A percentile compares a stretch with the other conserved stretches of the same genome.
Evolutionary conservation across 2,329 filamentous ascomycete species (phyloP).

Genomic region (Trichoderma polysporum): DNA sequence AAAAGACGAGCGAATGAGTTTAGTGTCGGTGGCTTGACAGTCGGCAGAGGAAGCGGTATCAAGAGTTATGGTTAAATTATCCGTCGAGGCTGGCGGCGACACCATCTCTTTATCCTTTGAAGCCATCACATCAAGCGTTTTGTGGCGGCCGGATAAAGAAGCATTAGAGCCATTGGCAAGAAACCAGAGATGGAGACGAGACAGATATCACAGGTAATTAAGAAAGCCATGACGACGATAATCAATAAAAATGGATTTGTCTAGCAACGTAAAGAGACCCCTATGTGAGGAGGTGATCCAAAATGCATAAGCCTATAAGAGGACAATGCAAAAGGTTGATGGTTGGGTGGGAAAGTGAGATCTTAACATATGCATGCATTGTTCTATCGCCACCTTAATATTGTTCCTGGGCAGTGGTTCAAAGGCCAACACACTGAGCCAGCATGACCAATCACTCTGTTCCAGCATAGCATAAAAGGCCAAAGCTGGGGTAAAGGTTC

Average conservation of each 20-base stretch:
- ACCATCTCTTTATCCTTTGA: not conserved
- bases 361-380: not conserved
- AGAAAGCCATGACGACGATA: not conserved
- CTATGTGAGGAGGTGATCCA: not conserved
- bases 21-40: not conserved
- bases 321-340: conserved; percentile 5
- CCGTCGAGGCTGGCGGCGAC: not conserved
- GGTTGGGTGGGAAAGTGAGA: not conserved
- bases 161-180: not conserved
- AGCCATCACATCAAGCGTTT: conserved; percentile 1
- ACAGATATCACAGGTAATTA: not conserved
- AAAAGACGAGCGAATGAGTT: conserved; percentile 32
- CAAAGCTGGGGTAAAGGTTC: not conserved
- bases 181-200: not conserved
- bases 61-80: not conserved
- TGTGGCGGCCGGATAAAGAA: not conserved
- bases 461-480: not conserved
- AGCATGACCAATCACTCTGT: not conserved
- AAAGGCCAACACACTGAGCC: not conserved
- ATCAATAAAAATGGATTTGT: not conserved
- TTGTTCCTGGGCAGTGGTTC: conserved; percentile 8
- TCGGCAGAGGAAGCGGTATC: not conserved
- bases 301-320: not conserved
- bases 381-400: conserved; percentile 16
- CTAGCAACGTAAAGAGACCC: not conserved